Evolutionary conservation across 345 rosid genomes (phyloP).

Genomic region (Capsella bursapastoris): DNA sequence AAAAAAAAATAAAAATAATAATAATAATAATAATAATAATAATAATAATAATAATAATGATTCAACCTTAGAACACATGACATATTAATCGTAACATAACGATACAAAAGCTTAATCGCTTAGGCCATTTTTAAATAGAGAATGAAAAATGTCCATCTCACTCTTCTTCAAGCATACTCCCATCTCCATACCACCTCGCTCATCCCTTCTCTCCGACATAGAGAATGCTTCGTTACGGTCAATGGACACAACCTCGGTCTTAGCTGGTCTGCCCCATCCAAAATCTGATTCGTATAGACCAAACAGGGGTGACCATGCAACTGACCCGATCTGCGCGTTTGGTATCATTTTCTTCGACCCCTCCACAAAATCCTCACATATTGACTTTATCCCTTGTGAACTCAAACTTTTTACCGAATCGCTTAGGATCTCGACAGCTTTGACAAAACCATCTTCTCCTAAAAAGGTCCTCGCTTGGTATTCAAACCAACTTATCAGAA

Average conservation of each 20-base stretch:
- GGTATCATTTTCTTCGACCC: background rate
- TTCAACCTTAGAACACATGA: too few species aligned
- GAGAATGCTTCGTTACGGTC: conserved; percentile 19
- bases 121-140: conserved; percentile 20
- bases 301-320: background rate
- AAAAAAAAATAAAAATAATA: too few species aligned
- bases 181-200: conserved; percentile 37
- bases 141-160: conserved; percentile 20
- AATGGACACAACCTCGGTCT: background rate
- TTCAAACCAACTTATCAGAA: background rate
- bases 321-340: background rate
- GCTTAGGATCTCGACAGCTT: background rate
- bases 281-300: conserved; percentile 23
- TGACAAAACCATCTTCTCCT: conserved; percentile 27
- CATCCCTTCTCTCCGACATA: conserved; percentile 32
- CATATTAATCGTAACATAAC: too few species aligned
- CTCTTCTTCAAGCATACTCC: conserved; percentile 27
- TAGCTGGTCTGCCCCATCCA: conserved; percentile 33
- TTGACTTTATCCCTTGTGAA: background rate
- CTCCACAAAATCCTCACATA: background rate
- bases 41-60: too few species aligned
- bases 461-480: background rate
- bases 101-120: background rate
- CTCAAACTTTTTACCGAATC: background rate
- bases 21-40: too few species aligned